phyloP scores from a whole-genome alignment of 768 basidiomycete species.

The Xerocomus spinulosus region DNA sequence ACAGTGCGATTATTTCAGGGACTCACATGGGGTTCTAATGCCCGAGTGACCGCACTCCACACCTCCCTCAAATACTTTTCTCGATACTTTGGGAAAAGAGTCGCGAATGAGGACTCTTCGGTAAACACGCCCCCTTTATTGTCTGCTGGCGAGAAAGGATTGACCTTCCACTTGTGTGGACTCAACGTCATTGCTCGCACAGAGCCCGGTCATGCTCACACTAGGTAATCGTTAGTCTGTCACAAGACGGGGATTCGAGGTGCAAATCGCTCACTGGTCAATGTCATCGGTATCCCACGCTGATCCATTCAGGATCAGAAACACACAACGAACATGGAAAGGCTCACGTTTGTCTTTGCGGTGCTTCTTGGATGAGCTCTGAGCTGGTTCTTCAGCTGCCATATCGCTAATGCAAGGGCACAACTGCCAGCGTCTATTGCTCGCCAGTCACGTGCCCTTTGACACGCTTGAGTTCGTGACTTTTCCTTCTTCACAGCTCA shows the following conservation, averaged over 20 bases:
- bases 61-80: conserved; percentile 95
- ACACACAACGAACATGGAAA: neutral
- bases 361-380: conserved; percentile 84
- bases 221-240: conserved; percentile 26
- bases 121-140: conserved; percentile 81
- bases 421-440: too few species aligned
- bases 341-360: conserved; percentile 92
- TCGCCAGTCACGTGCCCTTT: too few species aligned
- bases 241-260: neutral
- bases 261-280: conserved; percentile 75
- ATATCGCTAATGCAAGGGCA: too few species aligned
- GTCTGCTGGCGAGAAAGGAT: conserved; percentile 68
- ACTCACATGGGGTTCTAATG: conserved; percentile 73
- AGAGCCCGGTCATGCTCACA: conserved; percentile 33
- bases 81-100: conserved; percentile 96
- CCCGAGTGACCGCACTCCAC: conserved; percentile 86
- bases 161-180: conserved; percentile 74
- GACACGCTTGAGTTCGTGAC: neutral
- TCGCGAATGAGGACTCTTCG: conserved; percentile 97
- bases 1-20: conserved; percentile 13
- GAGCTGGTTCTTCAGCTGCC: conserved; percentile 33
- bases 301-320: conserved; percentile 33
- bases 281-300: conserved; percentile 99
- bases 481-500: neutral
- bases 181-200: conserved; percentile 11